Percentiles rank a stretch among this genome's conserved stretches.
Conservation (phyloP, 2,329 filamentous ascomycete species). For the Neonectria coccinea region DNA sequence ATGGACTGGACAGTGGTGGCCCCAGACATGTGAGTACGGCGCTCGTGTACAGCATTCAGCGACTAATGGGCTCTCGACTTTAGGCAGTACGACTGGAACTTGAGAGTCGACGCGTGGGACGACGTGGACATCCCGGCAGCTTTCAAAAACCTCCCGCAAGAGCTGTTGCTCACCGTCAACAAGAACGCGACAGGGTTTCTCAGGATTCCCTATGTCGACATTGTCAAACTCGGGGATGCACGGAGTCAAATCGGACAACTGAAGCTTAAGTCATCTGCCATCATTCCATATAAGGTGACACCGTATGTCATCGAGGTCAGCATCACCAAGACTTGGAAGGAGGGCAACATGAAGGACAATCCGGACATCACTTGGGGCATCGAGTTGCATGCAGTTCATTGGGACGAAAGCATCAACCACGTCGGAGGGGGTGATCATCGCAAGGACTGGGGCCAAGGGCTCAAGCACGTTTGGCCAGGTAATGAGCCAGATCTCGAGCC, state of each 20-base stretch:
- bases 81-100: conserved; percentile 52
- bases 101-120: conserved; percentile 47
- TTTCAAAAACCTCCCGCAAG: conserved; percentile 38
- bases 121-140: conserved; percentile 32
- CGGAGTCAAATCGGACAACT: conserved; percentile 34
- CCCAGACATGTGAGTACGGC: conserved; percentile 50
- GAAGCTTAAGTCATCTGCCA: conserved; percentile 44
- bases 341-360: conserved; percentile 18
- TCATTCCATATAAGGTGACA: conserved; percentile 48
- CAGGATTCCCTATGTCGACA: conserved; percentile 30
- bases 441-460: conserved; percentile 48
- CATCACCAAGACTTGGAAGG: conserved; percentile 46
- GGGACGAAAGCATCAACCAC: conserved; percentile 53
- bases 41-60: not conserved
- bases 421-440: conserved; percentile 37
- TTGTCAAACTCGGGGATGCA: conserved; percentile 20
- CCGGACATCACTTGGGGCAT: conserved; percentile 48
- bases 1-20: conserved; percentile 51
- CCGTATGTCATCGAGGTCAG: conserved; percentile 51
- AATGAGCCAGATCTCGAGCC: conserved; percentile 39
- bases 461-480: conserved; percentile 51
- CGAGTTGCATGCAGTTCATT: conserved; percentile 50
- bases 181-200: conserved; percentile 22
- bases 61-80: conserved; percentile 23
- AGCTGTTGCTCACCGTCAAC: conserved; percentile 34